These are phyloP conservation scores for Stentor coeruleus DNA, from an alignment of 73 alveolate species.

Conservation along the genomic window DNA sequence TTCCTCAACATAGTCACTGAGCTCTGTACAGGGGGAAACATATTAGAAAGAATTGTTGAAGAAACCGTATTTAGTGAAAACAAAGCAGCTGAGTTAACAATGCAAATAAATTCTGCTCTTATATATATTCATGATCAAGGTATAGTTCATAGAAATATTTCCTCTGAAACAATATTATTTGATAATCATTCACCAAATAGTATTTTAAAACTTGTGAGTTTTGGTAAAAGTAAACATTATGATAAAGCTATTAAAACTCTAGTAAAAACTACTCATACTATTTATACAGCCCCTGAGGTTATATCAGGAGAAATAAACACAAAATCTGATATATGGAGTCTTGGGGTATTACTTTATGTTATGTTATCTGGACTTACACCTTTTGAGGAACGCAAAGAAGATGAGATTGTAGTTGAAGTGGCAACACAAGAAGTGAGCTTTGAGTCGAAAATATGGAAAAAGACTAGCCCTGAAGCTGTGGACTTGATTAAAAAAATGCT, in stretches of 20 bases:
- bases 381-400: conserved; percentile 38
- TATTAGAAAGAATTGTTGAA: conserved; percentile 36
- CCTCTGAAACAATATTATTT: conserved; percentile 87
- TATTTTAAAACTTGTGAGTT: conserved; percentile 73
- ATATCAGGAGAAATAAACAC: conserved; percentile 39
- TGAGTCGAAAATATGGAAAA: conserved; percentile 30
- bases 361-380: conserved; percentile 50
- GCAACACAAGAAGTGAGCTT: conserved; percentile 27
- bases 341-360: conserved; percentile 53
- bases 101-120: conserved; percentile 66
- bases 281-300: conserved; percentile 60
- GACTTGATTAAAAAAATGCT: conserved; percentile 42
- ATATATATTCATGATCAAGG: conserved; percentile 83
- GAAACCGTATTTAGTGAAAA: conserved; percentile 1
- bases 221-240: conserved; percentile 62
- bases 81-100: conserved; percentile 34
- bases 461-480: conserved; percentile 35
- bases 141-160: conserved; percentile 89
- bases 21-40: conserved; percentile 57
- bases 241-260: conserved; percentile 22
- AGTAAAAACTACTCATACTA: conserved; percentile 30
- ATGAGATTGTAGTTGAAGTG: conserved; percentile 33
- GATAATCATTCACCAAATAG: conserved; percentile 62
- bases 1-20: conserved; percentile 60
- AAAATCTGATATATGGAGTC: conserved; percentile 59